Evolutionary conservation across 768 basidiomycete species (phyloP).

Genomic region (Trichaptum fuscoviolaceum): DNA sequence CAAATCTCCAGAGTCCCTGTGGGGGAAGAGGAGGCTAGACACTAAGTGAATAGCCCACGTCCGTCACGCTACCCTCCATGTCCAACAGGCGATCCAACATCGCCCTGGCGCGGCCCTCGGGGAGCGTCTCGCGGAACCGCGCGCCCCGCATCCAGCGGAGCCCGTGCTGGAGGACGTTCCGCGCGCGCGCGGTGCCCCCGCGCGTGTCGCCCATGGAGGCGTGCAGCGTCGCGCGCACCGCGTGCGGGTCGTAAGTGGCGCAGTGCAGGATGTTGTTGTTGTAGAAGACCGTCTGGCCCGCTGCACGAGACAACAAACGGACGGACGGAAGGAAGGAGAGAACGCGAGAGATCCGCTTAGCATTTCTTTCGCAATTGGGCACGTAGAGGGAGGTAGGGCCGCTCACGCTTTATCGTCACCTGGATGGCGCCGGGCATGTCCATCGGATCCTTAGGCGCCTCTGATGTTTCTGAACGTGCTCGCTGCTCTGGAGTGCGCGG

Average conservation of each 20-base stretch:
- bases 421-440: slow-evolving; percentile 66
- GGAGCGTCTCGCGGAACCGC: slow-evolving; percentile 40
- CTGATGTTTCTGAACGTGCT: slow-evolving; percentile 41
- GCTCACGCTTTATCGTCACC: slow-evolving; percentile 50
- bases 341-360: too few species aligned
- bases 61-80: slow-evolving; percentile 40
- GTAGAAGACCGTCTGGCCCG: slow-evolving; percentile 76
- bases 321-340: too few species aligned
- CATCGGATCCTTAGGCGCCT: slow-evolving; percentile 51
- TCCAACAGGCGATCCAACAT: slow-evolving; percentile 58
- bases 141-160: slow-evolving; percentile 58
- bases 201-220: slow-evolving; percentile 58
- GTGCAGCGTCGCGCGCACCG: slow-evolving; percentile 61
- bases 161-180: slow-evolving; percentile 74
- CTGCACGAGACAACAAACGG: slow-evolving; percentile 35
- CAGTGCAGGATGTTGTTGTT: slow-evolving; percentile 77
- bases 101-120: slow-evolving; percentile 34
- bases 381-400: neutral
- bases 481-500: slow-evolving; percentile 58
- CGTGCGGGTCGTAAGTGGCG: slow-evolving; percentile 49
- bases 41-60: slow-evolving; percentile 51
- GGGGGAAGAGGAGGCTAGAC: neutral
- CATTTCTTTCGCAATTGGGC: neutral
- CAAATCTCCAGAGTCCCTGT: too few species aligned
- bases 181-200: slow-evolving; percentile 57